These are phyloP conservation scores for Panicum hallii DNA, from an alignment of 202 grass and related monocot species.

Conservation along the genomic window DNA sequence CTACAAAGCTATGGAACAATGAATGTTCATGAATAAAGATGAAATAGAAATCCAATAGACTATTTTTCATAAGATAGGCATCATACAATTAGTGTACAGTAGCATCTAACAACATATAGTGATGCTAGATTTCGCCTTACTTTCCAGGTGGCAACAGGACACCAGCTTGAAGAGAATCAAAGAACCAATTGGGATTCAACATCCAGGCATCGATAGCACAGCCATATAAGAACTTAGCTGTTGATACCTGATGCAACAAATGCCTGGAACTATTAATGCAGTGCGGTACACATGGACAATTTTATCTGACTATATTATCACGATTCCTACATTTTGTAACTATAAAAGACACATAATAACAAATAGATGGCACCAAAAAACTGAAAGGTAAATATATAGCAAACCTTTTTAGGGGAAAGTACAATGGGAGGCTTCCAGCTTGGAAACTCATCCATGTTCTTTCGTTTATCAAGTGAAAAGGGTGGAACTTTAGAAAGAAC, in stretches of 20 bases:
- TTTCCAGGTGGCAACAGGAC: slow-evolving; percentile 63
- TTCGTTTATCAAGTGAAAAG: slow-evolving; percentile 62
- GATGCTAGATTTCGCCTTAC: slow-evolving; percentile 56
- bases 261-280: slow-evolving; percentile 18
- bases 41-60: not conserved
- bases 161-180: slow-evolving; percentile 72
- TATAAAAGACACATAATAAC: slow-evolving; percentile 12
- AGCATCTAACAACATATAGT: not conserved
- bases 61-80: slow-evolving; percentile 35
- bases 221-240: slow-evolving; percentile 88
- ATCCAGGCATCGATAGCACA: slow-evolving; percentile 86
- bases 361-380: slow-evolving; percentile 17
- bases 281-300: slow-evolving; percentile 1
- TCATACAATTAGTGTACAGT: not conserved
- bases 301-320: slow-evolving; percentile 37
- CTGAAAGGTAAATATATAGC: slow-evolving; percentile 30
- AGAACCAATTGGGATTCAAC: slow-evolving; percentile 71
- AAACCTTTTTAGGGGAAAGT: slow-evolving; percentile 87
- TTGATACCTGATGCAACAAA: slow-evolving; percentile 70
- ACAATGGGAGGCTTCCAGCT: slow-evolving; percentile 72
- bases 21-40: slow-evolving; percentile 26
- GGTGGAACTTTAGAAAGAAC: slow-evolving; percentile 74
- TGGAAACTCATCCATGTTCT: slow-evolving; percentile 47
- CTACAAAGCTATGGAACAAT: slow-evolving; percentile 29
- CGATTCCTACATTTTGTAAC: slow-evolving; percentile 21